Evolutionary conservation across 768 basidiomycete species (phyloP).

Genomic region (Nidula microcarpa): DNA sequence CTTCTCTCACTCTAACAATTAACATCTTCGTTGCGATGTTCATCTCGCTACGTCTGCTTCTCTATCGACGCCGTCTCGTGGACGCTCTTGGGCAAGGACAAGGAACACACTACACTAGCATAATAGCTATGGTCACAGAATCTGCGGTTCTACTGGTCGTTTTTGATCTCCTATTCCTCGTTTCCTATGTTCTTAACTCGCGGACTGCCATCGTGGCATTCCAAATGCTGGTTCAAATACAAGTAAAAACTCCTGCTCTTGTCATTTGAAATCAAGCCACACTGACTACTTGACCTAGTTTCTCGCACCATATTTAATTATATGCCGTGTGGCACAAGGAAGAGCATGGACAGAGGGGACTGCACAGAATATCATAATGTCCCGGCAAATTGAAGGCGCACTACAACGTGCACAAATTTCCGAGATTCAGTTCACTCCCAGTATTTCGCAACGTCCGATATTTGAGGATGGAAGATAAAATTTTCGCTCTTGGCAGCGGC

Average conservation of each 20-base stretch:
- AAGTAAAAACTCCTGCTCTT: constrained; percentile 6
- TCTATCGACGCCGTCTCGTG: constrained; percentile 7
- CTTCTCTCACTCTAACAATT: constrained; percentile 9
- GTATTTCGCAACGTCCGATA: too few relatives aligned
- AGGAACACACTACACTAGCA: constrained; percentile 11
- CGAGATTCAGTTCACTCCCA: too few relatives aligned
- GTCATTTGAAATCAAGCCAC: not conserved
- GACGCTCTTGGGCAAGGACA: constrained; percentile 7
- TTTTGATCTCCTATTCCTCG: constrained; percentile 12
- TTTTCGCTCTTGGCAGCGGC: too few relatives aligned
- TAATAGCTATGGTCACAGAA: constrained; percentile 13
- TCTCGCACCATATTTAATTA: not conserved
- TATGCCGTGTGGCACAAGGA: not conserved
- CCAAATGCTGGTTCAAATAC: constrained; percentile 9
- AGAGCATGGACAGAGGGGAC: not conserved
- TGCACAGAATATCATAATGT: not conserved
- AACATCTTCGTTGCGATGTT: constrained; percentile 13
- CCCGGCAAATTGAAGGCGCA: not conserved
- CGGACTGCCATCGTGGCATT: constrained; percentile 8
- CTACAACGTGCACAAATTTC: too few relatives aligned
- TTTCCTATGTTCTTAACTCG: constrained; percentile 6
- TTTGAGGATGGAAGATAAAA: too few relatives aligned
- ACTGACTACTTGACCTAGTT: not conserved
- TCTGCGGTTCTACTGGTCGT: constrained; percentile 10
- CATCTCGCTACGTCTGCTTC: constrained; percentile 11